Percentiles rank a stretch among this genome's conserved stretches.
phyloP scores from a whole-genome alignment of 2,329 filamentous ascomycete genomes.

The Neopestalotiopsis clavispora region DNA sequence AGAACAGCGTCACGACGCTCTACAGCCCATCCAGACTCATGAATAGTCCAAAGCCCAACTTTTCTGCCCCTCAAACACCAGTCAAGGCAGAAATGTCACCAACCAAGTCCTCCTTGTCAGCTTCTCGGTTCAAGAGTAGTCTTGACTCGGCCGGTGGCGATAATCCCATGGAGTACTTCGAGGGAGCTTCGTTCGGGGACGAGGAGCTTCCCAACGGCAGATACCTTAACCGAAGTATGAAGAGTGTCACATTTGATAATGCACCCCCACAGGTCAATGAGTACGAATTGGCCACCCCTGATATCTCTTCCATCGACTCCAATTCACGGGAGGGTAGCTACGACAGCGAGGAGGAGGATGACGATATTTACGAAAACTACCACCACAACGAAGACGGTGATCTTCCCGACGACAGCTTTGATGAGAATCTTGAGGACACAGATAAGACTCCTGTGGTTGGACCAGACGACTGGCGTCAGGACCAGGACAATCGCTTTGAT shows the following conservation, averaged over 20 bases:
- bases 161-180: constrained; percentile 72
- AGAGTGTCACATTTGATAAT: constrained; percentile 96
- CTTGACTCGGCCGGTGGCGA: constrained; percentile 73
- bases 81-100: constrained; percentile 79
- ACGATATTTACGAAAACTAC: constrained; percentile 57
- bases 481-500: constrained; percentile 74
- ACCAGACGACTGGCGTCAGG: constrained; percentile 92
- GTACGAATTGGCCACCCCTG: constrained; percentile 97
- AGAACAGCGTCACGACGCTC: constrained; percentile 58
- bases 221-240: constrained; percentile 80
- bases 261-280: constrained; percentile 95
- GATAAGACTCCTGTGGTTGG: constrained; percentile 98
- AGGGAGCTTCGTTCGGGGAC: constrained; percentile 61
- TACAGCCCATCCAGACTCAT: constrained; percentile 58
- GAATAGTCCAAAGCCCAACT: constrained; percentile 27
- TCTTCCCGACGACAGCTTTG: constrained; percentile 85
- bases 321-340: constrained; percentile 93
- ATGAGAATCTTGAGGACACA: constrained; percentile 92
- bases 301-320: constrained; percentile 88
- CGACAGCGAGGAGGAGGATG: constrained; percentile 79
- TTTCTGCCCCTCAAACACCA: constrained; percentile 51
- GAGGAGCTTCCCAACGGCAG: constrained; percentile 67
- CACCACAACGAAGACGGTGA: constrained; percentile 60
- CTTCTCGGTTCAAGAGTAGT: constrained; percentile 66
- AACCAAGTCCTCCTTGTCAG: constrained; percentile 86